Percentiles rank a stretch among this genome's conserved stretches.
Conservation (phyloP, 805 yeast species). For the Yamadazyma philogaea region DNA sequence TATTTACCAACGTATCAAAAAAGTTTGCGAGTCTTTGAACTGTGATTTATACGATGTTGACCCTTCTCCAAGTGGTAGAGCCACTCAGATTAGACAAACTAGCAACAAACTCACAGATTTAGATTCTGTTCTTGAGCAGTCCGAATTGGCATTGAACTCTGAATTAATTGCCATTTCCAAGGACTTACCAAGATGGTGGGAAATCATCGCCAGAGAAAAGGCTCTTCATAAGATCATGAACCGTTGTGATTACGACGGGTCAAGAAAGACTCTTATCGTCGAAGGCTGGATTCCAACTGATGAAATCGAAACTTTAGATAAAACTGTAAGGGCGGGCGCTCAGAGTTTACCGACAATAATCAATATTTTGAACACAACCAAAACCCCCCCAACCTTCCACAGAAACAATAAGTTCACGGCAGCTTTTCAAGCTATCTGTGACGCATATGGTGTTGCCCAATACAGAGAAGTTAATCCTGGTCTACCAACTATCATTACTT, state of each 20-base stretch:
- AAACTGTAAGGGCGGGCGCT: conserved; percentile 62
- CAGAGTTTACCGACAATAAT: conserved; percentile 51
- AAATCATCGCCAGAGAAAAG: conserved; percentile 64
- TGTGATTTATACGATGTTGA: conserved; percentile 71
- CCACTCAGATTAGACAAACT: conserved; percentile 27
- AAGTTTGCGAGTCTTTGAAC: conserved; percentile 86
- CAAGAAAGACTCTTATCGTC: conserved; percentile 83
- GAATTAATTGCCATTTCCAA: conserved; percentile 79
- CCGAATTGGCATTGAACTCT: conserved; percentile 61
- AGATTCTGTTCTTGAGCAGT: conserved; percentile 32
- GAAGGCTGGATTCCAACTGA: conserved; percentile 96
- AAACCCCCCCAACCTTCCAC: conserved; percentile 92
- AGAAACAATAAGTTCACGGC: conserved; percentile 91
- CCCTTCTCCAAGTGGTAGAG: conserved; percentile 24
- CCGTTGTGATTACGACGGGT: conserved; percentile 72
- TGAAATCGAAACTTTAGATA: conserved; percentile 64
- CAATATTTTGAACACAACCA: conserved; percentile 66
- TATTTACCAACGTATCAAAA: conserved; percentile 67
- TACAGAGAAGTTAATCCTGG: conserved; percentile 97
- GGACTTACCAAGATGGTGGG: conserved; percentile 72
- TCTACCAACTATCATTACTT: conserved; percentile 88
- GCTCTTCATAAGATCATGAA: conserved; percentile 77
- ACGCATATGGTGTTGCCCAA: conserved; percentile 90
- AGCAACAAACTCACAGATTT: conserved; percentile 31
- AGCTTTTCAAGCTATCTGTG: conserved; percentile 91